Conservation (phyloP, 2,329 filamentous ascomycete genomes). For the Mycogone perniciosa region DNA sequence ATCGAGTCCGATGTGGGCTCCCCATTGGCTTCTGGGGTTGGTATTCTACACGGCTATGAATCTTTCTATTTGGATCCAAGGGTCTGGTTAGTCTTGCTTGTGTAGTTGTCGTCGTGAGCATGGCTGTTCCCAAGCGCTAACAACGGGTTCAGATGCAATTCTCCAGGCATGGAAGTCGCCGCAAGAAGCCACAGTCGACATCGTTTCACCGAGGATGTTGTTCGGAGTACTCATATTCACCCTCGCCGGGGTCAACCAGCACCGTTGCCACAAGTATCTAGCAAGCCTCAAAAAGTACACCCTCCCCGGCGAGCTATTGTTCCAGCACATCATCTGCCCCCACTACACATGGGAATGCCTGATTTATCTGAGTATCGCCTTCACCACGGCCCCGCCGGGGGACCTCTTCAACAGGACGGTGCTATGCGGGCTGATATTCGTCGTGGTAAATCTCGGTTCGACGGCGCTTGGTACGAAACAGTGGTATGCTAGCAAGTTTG, state of each 20-base stretch:
- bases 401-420: conserved; percentile 66
- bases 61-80: conserved; percentile 79
- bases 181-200: conserved; percentile 4
- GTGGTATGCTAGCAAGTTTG: conserved; percentile 78
- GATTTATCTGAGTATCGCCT: conserved; percentile 72
- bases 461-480: conserved; percentile 71
- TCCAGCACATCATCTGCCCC: conserved; percentile 68
- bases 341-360: conserved; percentile 88
- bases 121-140: neutral
- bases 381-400: conserved; percentile 65
- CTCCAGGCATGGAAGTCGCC: conserved; percentile 27
- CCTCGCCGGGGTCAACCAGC: conserved; percentile 64
- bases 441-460: conserved; percentile 70
- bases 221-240: conserved; percentile 59
- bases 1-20: conserved; percentile 73
- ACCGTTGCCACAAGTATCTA: conserved; percentile 65
- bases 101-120: neutral
- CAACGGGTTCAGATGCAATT: conserved; percentile 23
- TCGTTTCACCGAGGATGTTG: conserved; percentile 21
- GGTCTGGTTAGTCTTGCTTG: conserved; percentile 49
- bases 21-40: conserved; percentile 75
- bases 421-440: conserved; percentile 63
- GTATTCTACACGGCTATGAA: conserved; percentile 69
- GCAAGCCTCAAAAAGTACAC: conserved; percentile 73
- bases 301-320: conserved; percentile 66